Conservation (phyloP, 345 rosid genomes). For the Eucalyptus decipiens region DNA sequence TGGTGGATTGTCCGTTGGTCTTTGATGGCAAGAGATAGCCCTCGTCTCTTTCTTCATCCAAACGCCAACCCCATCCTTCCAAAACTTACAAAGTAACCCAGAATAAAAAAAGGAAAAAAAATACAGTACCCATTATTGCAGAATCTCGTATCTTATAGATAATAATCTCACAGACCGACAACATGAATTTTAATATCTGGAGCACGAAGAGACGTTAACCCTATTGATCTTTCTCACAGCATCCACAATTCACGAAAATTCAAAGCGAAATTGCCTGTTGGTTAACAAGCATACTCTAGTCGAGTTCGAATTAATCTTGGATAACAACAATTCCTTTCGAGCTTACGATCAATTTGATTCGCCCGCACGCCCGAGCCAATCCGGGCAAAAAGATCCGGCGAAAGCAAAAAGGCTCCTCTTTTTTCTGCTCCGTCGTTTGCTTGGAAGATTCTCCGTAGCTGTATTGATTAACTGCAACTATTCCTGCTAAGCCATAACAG, state of each 20-base stretch:
- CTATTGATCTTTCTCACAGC: no score
- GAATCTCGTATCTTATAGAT: neutral
- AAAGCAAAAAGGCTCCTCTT: neutral
- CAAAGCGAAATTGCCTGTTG: neutral
- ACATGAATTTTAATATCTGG: neutral
- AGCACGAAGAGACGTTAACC: neutral
- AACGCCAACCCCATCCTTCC: neutral
- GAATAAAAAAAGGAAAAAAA: neutral
- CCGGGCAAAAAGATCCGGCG: neutral
- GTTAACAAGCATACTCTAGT: no score
- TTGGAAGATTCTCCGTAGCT: neutral
- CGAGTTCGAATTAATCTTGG: neutral
- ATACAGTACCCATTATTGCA: neutral
- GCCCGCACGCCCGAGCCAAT: neutral
- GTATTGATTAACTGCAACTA: neutral
- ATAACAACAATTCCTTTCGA: neutral
- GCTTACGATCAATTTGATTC: neutral
- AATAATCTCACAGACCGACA: neutral
- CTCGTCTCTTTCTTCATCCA: neutral
- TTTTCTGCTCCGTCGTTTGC: neutral
- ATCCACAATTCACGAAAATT: neutral
- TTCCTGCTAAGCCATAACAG: neutral
- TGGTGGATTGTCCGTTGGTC: neutral
- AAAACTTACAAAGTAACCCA: neutral
- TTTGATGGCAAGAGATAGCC: neutral